These are phyloP conservation scores for Rhodotorula kratochvilovae DNA, from an alignment of 768 basidiomycete species.

Conservation along the genomic window DNA sequence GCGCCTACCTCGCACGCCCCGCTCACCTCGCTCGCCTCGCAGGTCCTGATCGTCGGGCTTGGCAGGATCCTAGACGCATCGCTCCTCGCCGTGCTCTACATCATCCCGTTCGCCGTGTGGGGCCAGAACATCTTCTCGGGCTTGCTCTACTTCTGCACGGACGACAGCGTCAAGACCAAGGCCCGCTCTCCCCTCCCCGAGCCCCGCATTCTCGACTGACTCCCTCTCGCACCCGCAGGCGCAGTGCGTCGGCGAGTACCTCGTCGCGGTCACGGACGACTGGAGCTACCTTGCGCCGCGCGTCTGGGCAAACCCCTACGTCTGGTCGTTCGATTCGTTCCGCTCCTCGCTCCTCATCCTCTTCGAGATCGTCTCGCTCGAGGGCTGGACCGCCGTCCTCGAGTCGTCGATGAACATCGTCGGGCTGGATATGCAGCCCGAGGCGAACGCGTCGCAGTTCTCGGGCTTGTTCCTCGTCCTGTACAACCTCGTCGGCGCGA, in stretches of 20 bases:
- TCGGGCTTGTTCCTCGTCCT: conserved; percentile 88
- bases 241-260: conserved; percentile 72
- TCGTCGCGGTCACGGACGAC: conserved; percentile 56
- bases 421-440: conserved; percentile 64
- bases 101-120: conserved; percentile 64
- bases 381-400: conserved; percentile 97
- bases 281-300: conserved; percentile 66
- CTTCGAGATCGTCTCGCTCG: conserved; percentile 91
- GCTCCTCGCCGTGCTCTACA: conserved; percentile 69
- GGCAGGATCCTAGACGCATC: conserved; percentile 82
- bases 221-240: neutral
- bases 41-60: conserved; percentile 79
- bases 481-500: conserved; percentile 88
- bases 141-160: conserved; percentile 77
- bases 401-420: conserved; percentile 70
- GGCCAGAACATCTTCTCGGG: conserved; percentile 85
- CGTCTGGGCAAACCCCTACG: conserved; percentile 83
- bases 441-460: conserved; percentile 64
- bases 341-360: conserved; percentile 76
- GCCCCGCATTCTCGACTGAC: neutral
- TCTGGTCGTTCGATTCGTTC: conserved; percentile 87
- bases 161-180: conserved; percentile 57
- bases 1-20: too few species aligned
- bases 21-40: conserved; percentile 31
- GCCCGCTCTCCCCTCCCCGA: too few species aligned